phyloP scores from a whole-genome alignment of 495 filamentous ascomycete genomes.

The Lasiosphaeriaceae sp. region DNA sequence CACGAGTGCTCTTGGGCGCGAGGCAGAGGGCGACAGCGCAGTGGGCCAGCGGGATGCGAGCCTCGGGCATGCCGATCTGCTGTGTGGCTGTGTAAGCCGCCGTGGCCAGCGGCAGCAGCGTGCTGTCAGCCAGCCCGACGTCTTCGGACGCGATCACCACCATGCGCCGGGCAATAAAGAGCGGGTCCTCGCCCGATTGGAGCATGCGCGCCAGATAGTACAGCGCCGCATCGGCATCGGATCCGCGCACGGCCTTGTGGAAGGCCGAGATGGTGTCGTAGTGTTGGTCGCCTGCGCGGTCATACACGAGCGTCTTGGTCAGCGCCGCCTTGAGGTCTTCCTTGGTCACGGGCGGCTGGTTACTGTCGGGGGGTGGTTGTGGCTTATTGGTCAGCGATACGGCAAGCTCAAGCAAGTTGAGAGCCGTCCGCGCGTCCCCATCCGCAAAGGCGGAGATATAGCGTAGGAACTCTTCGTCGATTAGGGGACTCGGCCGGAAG shows the following conservation, averaged over 20 bases:
- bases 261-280: conserved; percentile 96
- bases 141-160: conserved; percentile 91
- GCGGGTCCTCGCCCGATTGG: conserved; percentile 89
- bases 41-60: conserved; percentile 87
- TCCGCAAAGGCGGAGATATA: conserved; percentile 85
- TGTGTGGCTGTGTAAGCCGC: conserved; percentile 81
- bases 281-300: conserved; percentile 91
- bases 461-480: conserved; percentile 70
- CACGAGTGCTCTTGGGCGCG: conserved; percentile 79
- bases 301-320: conserved; percentile 90
- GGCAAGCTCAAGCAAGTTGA: conserved; percentile 88
- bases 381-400: conserved; percentile 49
- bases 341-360: conserved; percentile 41
- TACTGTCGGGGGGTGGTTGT: conserved; percentile 13
- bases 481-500: conserved; percentile 46
- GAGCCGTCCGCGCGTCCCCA: conserved; percentile 85
- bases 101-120: conserved; percentile 76
- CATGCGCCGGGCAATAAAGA: conserved; percentile 87
- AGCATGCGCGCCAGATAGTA: conserved; percentile 97
- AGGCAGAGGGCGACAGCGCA: conserved; percentile 76
- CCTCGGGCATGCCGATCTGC: conserved; percentile 91
- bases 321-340: conserved; percentile 72
- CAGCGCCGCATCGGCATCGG: conserved; percentile 77
- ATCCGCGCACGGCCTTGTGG: conserved; percentile 90
- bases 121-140: conserved; percentile 86